Base-by-base conservation (phyloP, 352 stramenopile genomes). In the Phytophthora multivora region DNA sequence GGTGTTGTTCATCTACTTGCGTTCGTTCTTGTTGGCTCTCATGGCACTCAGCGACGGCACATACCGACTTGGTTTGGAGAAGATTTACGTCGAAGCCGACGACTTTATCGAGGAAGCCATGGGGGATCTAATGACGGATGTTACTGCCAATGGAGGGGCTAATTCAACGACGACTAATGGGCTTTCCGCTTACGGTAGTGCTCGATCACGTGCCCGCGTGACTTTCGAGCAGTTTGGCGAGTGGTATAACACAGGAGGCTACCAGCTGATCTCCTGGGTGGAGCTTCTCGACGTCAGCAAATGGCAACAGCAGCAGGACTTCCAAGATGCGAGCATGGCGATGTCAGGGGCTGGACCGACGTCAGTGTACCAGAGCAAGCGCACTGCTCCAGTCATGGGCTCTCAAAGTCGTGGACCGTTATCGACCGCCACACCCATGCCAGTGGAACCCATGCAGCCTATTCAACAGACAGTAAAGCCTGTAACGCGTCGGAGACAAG, bases 181-280 rank as follows among this genome's bases (percentile, higher is more conserved):
- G 6, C 78, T 86, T 18, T 76, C 82, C 3, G 80, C 69, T 1
- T 93, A 89, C 30, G 84, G 82, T 19, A 91, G 79, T 45, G 78
- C 83, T 1, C 79, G 79, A 5, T 90, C 83, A 7, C 70, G 82
- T 8, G 73, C 77, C 11, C 73, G 87, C 42, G 80, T 97, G 15
- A 97, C 90, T 4, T 97, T 97, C 56, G 83, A 97, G 48, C 86
- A 95, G 59, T 95, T 97, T 73, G 89, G 89, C 16, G 89, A 95
- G 43, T 96, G 88, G 88, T 96, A 96, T 59, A 96, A 96, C 56
- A 85, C 78, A 4, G 79, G 86, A 7, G 88, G 88, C 2, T 91
- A 89, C 54, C 68, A 93, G 42, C 71, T 91, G 10, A 87, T 96
- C 19, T 94, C 86, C 5, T 96, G 88, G 88, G 80, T 96, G 11